Evolutionary conservation across 2,329 filamentous ascomycete genomes (phyloP), one percentile per base, ranked within the genome.

Genomic region (Stachybotrys chartarum): DNA sequence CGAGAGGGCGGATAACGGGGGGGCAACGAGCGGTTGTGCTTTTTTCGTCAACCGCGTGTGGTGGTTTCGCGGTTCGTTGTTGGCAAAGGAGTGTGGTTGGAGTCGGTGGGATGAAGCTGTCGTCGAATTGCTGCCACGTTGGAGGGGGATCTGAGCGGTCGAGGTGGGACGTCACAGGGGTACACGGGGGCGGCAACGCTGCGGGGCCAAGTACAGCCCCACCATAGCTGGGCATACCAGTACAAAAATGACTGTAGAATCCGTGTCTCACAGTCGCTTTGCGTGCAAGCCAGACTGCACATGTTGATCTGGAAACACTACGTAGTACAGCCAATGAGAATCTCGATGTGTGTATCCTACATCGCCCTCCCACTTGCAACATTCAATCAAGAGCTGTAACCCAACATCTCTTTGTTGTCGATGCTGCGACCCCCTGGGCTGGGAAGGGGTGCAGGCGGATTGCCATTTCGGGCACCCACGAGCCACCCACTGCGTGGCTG

Each of bases 141-240:
- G 32, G 50, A 51, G 54, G 55, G 55, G 55, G 42, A 57, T 55
- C 54, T 49, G 39, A 53, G 52, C 47, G 52, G 31, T 42, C 45
- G 52, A 49, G 52, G 18, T 18, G 50, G 31, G 42, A 47, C 31
- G 14, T 51, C 49, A 51, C 49, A 51, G 54, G 47, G 51, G 42
- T 30, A 30, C 8, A 14, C 35, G 35, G 10, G 35, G 42, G 52
- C 14, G 30, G 18, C 17, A 30, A 50, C 12, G 54, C 30, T 51
- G 44, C 52, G 45, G 55, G 51, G 54, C 52, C 55, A 48, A 48
- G 24, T 30, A 42, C 35, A 42, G 35, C 35, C 35, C 35, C 35
- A 42, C 35, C 35, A 42, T 42, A 42, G 35, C 35, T 42, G 8
- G 35, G 10, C 14, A 5, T 10, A 10, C 5, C 3, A 5, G 35